These are phyloP conservation scores for Cordia subcordata DNA, from an alignment of 257 asterid species.

Conservation along the genomic window DNA sequence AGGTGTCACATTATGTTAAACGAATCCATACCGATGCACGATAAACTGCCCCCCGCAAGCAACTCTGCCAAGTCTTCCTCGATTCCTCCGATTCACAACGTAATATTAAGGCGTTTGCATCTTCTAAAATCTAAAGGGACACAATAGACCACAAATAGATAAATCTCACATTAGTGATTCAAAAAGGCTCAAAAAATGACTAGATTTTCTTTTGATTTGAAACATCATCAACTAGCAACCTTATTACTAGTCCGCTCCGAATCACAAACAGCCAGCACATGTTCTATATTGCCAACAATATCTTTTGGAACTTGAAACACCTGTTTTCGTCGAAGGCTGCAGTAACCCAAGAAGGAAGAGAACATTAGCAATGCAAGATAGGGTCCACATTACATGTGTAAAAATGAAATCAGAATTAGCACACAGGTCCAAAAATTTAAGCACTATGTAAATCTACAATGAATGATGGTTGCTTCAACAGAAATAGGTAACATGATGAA, in stretches of 20 bases:
- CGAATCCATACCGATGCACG: conserved; percentile 66
- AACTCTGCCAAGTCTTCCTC: conserved; percentile 73
- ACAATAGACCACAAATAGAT: conserved; percentile 10
- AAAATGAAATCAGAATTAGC: not conserved
- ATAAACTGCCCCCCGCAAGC: conserved; percentile 84
- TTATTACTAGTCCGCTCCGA: conserved; percentile 52
- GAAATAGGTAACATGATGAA: too few species aligned
- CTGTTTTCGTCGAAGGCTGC: conserved; percentile 87
- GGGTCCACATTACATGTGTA: not conserved
- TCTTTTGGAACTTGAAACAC: conserved; percentile 75
- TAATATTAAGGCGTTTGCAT: conserved; percentile 68
- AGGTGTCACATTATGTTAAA: not conserved
- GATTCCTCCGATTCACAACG: conserved; percentile 71
- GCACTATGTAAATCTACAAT: too few species aligned
- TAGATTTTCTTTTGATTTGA: conserved; percentile 4
- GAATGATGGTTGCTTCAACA: too few species aligned
- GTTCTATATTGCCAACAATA: conserved; percentile 56
- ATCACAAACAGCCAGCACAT: conserved; percentile 72
- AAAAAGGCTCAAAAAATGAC: not conserved
- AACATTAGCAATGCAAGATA: conserved; percentile 11
- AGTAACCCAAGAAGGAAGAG: conserved; percentile 13
- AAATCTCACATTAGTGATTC: conserved; percentile 18
- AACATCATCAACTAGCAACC: conserved; percentile 34
- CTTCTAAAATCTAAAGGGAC: conserved; percentile 71
- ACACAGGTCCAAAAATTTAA: not conserved